Conservation (phyloP, 306 rosid species). For the Gleditsia sinensis region DNA sequence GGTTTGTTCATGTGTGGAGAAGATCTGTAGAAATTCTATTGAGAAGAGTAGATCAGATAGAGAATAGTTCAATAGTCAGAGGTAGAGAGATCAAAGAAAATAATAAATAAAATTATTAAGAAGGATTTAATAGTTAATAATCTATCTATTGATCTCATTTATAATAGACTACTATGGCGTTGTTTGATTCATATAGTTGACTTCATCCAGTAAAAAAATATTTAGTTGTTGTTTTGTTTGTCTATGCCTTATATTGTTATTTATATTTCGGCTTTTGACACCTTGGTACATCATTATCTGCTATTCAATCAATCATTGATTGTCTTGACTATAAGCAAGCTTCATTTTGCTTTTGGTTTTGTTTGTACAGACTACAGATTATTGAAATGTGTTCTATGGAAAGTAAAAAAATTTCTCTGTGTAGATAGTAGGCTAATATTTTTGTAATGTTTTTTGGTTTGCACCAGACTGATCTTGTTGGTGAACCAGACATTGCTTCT, state of each 20-base stretch:
- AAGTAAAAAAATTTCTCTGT: neutral
- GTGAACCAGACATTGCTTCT: constrained; percentile 68
- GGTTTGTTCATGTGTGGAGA: no score
- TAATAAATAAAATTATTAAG: no score
- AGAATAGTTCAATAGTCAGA: no score
- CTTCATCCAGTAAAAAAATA: no score
- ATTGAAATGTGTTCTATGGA: neutral
- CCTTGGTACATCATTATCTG: neutral
- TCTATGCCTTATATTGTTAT: neutral
- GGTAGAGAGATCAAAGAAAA: no score
- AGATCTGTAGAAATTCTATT: no score
- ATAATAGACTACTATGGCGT: no score
- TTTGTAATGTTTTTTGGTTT: constrained; percentile 27
- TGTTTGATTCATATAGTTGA: no score
- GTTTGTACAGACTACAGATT: neutral
- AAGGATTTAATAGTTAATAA: no score
- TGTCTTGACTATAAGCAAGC: neutral
- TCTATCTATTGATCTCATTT: no score
- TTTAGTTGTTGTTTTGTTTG: neutral
- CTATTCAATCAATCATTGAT: neutral
- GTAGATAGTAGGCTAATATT: constrained; percentile 26
- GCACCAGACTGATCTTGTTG: constrained; percentile 88
- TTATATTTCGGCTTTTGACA: neutral
- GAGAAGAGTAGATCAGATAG: no score
- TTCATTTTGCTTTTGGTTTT: neutral